Evolutionary conservation across 1,284 basidiomycete genomes (phyloP), one percentile per base, ranked within the genome.

Genomic region (Erythrobasidium hasegawianum): DNA sequence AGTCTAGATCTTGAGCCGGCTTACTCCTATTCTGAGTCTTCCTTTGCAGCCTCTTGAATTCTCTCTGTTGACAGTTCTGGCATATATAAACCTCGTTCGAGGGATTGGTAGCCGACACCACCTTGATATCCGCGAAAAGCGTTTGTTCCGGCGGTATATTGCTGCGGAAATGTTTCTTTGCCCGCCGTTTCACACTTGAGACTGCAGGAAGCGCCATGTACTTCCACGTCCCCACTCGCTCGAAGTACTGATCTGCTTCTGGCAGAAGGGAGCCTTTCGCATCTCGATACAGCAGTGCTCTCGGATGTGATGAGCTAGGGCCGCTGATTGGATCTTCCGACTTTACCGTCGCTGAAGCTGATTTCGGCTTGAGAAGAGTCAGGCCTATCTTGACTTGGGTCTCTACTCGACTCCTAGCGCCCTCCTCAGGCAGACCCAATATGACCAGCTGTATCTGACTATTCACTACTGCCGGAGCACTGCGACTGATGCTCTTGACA

Each of bases 321-420:
- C 27, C 4, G 40, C 1, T 26, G 26, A 16, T 5, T n/a, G 29
- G 4, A 9, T n/a, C 18, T 38, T 45, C 26, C 20, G 38, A 24
- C 22, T 53, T 18, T 13, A 33, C 33, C 4, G 11, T 33, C 33
- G 33, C 5, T 33, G 4, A 11, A 20, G 24, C 24, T 9, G 57
- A 40, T 29, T 57, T 61, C 2, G 69, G 70, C 20, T 69, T 71
- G 11, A 87, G 86, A 56, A 91, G 81, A 73, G 89, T 86, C 57
- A 92, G 80, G 10, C 85, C 85, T 41, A 92, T 83, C 74, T 90
- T 85, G 57, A 93, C 86, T 80, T 93, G 92, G 0, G 92, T 96
- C 77, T 96, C 93, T 22, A 96, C 92, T 24, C 92, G 85, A 57
- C 89, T 92, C 79, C 95, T 94, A 16, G 91, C 88, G 26, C 91